Evolutionary conservation across 257 asterid species (phyloP), one percentile per base, ranked within the genome.

Genomic region (Petrea volubilis): DNA sequence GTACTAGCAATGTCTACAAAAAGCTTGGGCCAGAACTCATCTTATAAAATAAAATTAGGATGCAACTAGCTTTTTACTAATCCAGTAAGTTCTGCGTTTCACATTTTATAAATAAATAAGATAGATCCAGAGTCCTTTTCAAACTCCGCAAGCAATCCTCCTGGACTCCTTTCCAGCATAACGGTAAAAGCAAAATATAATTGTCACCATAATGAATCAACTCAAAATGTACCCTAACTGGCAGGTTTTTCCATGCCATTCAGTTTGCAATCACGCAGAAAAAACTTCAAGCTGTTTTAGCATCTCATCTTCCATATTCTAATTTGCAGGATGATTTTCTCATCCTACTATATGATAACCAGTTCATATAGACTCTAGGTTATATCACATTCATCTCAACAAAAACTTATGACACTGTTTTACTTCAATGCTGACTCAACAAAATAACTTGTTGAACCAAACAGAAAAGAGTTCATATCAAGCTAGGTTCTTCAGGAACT

Each of bases 401-500:
- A 20, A 29, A 15, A 25, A 10, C 14, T 18, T 31, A n/a, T 11
- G 10, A 47, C 7, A 23, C 47, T 40, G 31, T 33, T 10, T 34
- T 52, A 47, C 38, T 38, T 38, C 8, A 43, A 25, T 25, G 40
- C 9, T 46, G 43, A 10, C 20, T 5, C 66, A 55, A 14, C 57
- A 50, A n/a, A 21, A 4, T 15, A 20, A 59, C 60, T 58, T 38
- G 46, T 31, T 58, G 49, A 11, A 58, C 41, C 18, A 51, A 68
- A 27, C 29, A 47, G 36, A 31, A 21, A 46, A 47, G n/a, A 40
- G 29, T 8, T 20, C 71, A 49, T 64, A 25, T 43, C 41, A 51
- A 53, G 29, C 51, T 7, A 75, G 76, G 67, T 53, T 63, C 34
- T 76, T 52, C 7, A 43, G 71, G 67, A 52, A 17, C 72, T n/a